phyloP scores from a whole-genome alignment of 2,329 filamentous ascomycete genomes.

The Sporothrix variecibatus region DNA sequence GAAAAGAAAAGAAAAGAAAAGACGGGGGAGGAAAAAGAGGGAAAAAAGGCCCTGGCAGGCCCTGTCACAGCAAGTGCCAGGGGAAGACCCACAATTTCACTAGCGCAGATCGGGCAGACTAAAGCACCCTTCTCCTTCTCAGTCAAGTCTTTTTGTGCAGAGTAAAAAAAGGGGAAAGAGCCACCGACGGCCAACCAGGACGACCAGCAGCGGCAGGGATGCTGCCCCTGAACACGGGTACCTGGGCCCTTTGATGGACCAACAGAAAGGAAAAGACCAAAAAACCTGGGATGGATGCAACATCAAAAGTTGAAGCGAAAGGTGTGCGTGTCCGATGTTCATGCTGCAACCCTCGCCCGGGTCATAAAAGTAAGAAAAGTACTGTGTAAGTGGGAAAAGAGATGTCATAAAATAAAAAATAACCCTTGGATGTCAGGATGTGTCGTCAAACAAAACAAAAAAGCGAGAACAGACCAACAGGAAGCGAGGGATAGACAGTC shows the following conservation, averaged over 20 bases:
- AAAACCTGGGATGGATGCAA: conserved; percentile 1
- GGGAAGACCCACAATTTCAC: background rate
- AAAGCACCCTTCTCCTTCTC: background rate
- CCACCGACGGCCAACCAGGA: background rate
- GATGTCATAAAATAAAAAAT: conserved; percentile 4
- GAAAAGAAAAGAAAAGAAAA: background rate
- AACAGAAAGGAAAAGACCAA: background rate
- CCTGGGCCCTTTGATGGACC: background rate
- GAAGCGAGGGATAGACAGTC: background rate
- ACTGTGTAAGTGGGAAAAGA: background rate
- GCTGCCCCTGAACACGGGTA: conserved; percentile 20
- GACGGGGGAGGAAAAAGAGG: background rate
- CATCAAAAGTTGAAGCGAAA: background rate
- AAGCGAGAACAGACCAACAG: background rate
- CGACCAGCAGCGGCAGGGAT: background rate
- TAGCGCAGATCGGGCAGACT: conserved; percentile 25
- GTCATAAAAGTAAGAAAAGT: background rate
- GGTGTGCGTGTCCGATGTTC: background rate
- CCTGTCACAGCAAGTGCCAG: conserved; percentile 11
- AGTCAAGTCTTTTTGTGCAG: background rate
- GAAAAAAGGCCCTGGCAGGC: background rate
- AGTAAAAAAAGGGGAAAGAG: conserved; percentile 1
- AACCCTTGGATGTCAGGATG: background rate
- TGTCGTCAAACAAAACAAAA: background rate
- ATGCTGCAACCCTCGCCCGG: conserved; percentile 10